A percentile compares a stretch with the other conserved stretches of the same genome.
Evolutionary conservation across 352 stramenopile genomes (phyloP).

Genomic region (Pythium myriotylum): DNA sequence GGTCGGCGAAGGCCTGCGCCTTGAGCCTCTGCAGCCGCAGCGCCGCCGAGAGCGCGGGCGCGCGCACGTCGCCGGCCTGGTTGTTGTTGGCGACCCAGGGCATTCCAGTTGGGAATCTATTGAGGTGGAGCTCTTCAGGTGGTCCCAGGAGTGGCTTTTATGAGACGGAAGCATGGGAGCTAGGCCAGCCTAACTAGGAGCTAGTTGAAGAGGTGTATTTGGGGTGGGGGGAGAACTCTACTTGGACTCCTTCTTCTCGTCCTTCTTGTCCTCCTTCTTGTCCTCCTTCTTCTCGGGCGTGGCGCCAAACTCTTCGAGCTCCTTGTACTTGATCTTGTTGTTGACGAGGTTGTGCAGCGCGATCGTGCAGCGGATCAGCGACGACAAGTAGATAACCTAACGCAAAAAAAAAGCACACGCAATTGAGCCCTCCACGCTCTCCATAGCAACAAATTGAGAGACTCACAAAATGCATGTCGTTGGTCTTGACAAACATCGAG

Average conservation of each 20-base stretch:
- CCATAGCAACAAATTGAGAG: too few species aligned
- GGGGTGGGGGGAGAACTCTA: not conserved
- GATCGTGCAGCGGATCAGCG: conserved; percentile 97
- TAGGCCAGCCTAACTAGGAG: conserved; percentile 3
- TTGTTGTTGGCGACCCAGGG: conserved; percentile 89
- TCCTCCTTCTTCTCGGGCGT: conserved; percentile 69
- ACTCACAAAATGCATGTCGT: conserved; percentile 99
- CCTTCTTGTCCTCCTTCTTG: conserved; percentile 48
- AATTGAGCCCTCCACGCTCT: too few species aligned
- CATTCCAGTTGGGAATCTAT: conserved; percentile 40
- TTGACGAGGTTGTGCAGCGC: conserved; percentile 99
- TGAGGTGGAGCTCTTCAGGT: too few species aligned
- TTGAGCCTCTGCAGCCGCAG: conserved; percentile 57
- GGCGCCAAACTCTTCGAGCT: conserved; percentile 78
- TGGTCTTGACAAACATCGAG: conserved; percentile 99
- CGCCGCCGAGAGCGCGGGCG: conserved; percentile 63
- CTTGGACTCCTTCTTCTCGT: conserved; percentile 30
- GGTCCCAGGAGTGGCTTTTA: too few species aligned
- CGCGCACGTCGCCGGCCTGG: conserved; percentile 75
- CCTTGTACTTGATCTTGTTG: conserved; percentile 99
- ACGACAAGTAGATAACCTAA: conserved; percentile 96
- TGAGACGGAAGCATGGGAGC: too few species aligned
- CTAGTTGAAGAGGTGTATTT: not conserved
- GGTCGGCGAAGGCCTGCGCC: conserved; percentile 21
- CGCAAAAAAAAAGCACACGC: conserved; percentile 12